Evolutionary conservation across 2,329 filamentous ascomycete species (phyloP).

Genomic region (Trichoderma polysporum): DNA sequence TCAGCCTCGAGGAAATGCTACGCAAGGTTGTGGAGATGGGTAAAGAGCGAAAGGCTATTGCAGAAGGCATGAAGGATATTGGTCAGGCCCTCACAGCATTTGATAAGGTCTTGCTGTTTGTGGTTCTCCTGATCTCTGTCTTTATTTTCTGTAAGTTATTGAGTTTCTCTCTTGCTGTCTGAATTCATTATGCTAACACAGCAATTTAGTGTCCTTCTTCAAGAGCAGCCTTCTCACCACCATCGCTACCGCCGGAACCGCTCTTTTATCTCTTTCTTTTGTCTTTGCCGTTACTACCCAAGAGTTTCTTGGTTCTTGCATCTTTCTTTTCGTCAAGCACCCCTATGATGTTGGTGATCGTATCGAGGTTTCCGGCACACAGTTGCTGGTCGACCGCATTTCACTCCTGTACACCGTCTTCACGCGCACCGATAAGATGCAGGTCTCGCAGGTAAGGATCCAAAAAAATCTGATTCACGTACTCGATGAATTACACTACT

Average conservation of each 20-base stretch:
- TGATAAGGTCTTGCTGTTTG: constrained; percentile 78
- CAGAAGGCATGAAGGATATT: constrained; percentile 94
- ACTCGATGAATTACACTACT: background rate
- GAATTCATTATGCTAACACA: background rate
- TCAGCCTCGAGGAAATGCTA: constrained; percentile 94
- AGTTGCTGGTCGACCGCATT: constrained; percentile 87
- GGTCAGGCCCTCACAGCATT: constrained; percentile 90
- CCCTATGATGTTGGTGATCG: constrained; percentile 95
- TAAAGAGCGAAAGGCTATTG: constrained; percentile 82
- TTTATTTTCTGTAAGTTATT: constrained; percentile 73
- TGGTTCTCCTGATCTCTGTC: constrained; percentile 77
- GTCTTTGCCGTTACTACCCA: constrained; percentile 90
- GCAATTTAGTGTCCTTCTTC: constrained; percentile 71
- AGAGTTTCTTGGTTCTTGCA: constrained; percentile 96
- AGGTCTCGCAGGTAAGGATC: constrained; percentile 59
- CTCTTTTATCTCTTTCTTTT: constrained; percentile 93
- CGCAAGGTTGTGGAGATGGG: constrained; percentile 81
- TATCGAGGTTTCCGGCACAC: constrained; percentile 71
- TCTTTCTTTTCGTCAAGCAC: constrained; percentile 98
- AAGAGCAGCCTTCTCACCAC: constrained; percentile 82
- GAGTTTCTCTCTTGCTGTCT: background rate
- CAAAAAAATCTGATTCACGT: too few relatives aligned
- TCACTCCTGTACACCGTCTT: constrained; percentile 93
- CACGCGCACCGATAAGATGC: constrained; percentile 76
- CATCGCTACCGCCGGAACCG: constrained; percentile 84